Evolutionary conservation across 331 rosid genomes (phyloP), one percentile per base, ranked within the genome.

Genomic region (Quercus tomentella): DNA sequence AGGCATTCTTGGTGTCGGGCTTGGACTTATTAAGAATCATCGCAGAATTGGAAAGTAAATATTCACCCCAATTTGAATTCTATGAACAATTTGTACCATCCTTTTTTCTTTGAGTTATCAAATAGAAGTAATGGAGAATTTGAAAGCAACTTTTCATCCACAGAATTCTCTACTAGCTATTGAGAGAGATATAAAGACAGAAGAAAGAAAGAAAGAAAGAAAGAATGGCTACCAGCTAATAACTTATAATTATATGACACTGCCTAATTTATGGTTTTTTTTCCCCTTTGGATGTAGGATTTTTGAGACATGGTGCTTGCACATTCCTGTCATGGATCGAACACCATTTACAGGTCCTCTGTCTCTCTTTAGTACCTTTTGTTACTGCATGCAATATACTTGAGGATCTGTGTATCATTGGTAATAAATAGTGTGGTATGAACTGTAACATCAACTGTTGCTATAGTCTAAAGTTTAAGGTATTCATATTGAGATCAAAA

Each of bases 291-390:
- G 67, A 75, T 87, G 88, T 80, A 95, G 98, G 90, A 81, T 90
- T 56, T 96, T 90, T 82, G 89, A 96, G 45, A n/a, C 90, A 73
- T 90, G 94, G 94, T 90, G 99, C 92, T 87, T 96, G 90, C 99
- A 96, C 84, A 91, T 90, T 82, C 97, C 99, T 21, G 89, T 83
- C 17, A 79, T 76, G 82, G 96, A 96, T 85, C 89, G 94, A 76
- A 93, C 98, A 66, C 78, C 89, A 78, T 90, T 93, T 84, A 72
- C 82, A 83, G 97, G 97, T 95, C 31, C 78, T 70, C 31, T 43
- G 52, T 76, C 76, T 78, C 66, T 52, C 49, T 56, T 8, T 35
- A 31, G 4, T 80, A 70, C 16, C 35, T 56, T 66, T 80, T 31
- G 18, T 28, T 62, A 52, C 75, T 56, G 54, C 70, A 31, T 72